Base-by-base conservation (phyloP, 306 rosid genomes). In the Mucuna pruriens region DNA sequence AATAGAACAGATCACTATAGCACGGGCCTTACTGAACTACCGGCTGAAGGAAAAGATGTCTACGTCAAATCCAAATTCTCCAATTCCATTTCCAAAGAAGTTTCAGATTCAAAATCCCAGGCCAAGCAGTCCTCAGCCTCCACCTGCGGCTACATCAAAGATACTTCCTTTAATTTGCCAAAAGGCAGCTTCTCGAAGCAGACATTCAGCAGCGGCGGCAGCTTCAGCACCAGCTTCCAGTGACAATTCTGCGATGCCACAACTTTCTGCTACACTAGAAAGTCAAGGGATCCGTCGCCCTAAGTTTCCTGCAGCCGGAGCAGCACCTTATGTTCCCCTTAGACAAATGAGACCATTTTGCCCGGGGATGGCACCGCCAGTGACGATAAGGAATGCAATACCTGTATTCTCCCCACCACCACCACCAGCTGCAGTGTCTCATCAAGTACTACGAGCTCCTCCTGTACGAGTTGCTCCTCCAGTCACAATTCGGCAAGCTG, bases 1-100 rank as follows among this genome's bases (percentile, higher is more conserved):
- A 79, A 79, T 93, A 73, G 99, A 96, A 84, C 99, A 96, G 86
- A 93, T 93, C 87, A 93, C 98, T 2, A 88, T 96, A 85, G 97
- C 99, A 4, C 88, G 98, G 66, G 97, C 99, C 60, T 86, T 96
- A 23, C 67, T 87, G 52, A 90, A 87, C 75, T 96, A 86, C 85
- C 97, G 97, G 0, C 62, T 86, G 83, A 93, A 93, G 89, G 98
- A 96, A 85, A 94, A 96, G 78, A 85, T 90, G 75, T 79, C 91
- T 22, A 88, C 85, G 90, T 78, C 94, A 13, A 91, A 96, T 74
- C 86, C 94, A 25, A 87, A 90, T 82, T 88, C 92, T 45, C 87
- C 85, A 5, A 87, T 92, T 86, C 90, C 91, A 29, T 93, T 96
- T 79, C 94, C 92, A 1, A 94, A 51, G 80, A 93, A 71, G 84